phyloP scores from a whole-genome alignment of 805 yeast species.

The Candida schatavii region DNA sequence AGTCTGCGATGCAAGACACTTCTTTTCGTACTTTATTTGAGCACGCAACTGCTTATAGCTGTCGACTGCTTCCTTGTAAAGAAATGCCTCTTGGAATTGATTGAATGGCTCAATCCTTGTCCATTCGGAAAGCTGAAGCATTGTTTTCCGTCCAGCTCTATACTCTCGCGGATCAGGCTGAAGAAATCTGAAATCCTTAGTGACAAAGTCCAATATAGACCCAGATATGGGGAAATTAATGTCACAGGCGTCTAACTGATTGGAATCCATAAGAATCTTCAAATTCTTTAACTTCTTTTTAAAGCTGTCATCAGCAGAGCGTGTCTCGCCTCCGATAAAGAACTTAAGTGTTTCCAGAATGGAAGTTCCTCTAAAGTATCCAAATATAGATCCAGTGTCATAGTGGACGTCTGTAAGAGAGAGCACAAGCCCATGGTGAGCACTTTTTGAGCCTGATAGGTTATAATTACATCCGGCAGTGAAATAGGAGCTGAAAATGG shows the following conservation, averaged over 20 bases:
- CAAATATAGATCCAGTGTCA: not conserved
- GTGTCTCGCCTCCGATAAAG: not conserved
- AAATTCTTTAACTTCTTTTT: not conserved
- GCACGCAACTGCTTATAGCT: conserved; percentile 15
- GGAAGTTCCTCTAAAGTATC: not conserved
- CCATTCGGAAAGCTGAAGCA: conserved; percentile 36
- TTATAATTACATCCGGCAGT: conserved; percentile 1
- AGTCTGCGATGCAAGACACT: too few relatives aligned
- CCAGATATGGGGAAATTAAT: conserved; percentile 23
- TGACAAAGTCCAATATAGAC: conserved; percentile 31
- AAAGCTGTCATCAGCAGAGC: not conserved
- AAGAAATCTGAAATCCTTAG: conserved; percentile 33
- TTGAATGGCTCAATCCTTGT: conserved; percentile 34
- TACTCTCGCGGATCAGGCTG: not conserved
- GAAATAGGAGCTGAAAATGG: not conserved
- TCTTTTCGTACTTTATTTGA: conserved; percentile 9
- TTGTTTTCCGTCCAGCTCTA: conserved; percentile 6
- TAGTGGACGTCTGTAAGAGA: conserved; percentile 1
- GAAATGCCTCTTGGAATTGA: conserved; percentile 21
- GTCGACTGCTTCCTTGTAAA: conserved; percentile 12
- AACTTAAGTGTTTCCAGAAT: conserved; percentile 6
- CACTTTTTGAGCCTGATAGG: not conserved
- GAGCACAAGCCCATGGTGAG: not conserved
- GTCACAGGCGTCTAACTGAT: too few relatives aligned
- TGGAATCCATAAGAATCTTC: not conserved